A percentile compares a stretch with the other conserved stretches of the same genome.
phyloP scores from a whole-genome alignment of 441 rosid species.

The Pelargonium myrrhifolium region DNA sequence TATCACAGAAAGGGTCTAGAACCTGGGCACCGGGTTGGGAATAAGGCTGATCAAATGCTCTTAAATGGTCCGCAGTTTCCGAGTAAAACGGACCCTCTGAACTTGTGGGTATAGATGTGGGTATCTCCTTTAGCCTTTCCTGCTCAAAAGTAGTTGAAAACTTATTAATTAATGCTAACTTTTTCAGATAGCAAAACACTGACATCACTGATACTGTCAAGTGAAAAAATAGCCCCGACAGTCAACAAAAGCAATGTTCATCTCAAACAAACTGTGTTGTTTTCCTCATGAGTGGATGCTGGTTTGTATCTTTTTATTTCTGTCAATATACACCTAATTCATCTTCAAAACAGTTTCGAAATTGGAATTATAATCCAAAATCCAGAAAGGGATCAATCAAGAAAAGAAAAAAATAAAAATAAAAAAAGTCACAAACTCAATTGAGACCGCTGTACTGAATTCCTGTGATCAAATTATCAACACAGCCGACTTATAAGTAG shows the following conservation, averaged over 20 bases:
- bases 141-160: slow-evolving; percentile 23
- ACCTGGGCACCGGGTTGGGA: slow-evolving; percentile 73
- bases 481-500: neutral
- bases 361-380: neutral
- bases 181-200: neutral
- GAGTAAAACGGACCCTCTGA: slow-evolving; percentile 44
- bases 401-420: too few relatives aligned
- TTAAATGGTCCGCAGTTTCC: slow-evolving; percentile 38
- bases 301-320: neutral
- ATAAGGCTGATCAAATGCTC: slow-evolving; percentile 52
- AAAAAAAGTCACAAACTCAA: neutral
- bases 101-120: slow-evolving; percentile 39
- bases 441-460: neutral
- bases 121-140: slow-evolving; percentile 84
- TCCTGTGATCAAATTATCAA: neutral
- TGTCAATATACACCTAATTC: neutral
- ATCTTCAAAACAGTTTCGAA: neutral
- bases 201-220: neutral
- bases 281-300: neutral
- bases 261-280: neutral
- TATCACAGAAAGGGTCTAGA: neutral
- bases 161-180: neutral
- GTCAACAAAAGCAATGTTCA: neutral
- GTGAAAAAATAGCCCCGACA: neutral
- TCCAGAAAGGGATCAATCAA: neutral